Evolutionary conservation across 768 basidiomycete genomes (phyloP), one percentile per base, ranked within the genome.

Genomic region (Rhodotorula sphaerocarpa): DNA sequence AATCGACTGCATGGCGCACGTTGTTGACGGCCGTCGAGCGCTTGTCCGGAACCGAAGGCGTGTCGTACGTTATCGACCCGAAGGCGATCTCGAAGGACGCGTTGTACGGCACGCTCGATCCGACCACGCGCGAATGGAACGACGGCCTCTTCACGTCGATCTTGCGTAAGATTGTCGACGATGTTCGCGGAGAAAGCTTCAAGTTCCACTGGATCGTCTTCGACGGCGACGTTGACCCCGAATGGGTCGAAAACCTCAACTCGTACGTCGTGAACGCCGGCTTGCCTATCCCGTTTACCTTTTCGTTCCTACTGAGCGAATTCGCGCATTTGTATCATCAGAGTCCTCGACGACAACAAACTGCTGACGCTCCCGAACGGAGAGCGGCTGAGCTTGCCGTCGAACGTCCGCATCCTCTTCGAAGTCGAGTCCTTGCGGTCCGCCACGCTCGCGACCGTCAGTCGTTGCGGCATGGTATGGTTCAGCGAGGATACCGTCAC

Each of bases 401-500:
- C 90, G 5, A 97, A 97, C 73, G 91, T 99, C 28, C 86, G 95
- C 57, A 92, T 99, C 75, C 93, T 99, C 90, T 97, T 99, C 74
- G 95, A 99, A 75, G 95, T 97, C 59, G 95, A 97, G 74, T 90
- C 95, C 75, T 82, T 99, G 69, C 87, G 85, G 71, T 99, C 93
- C 75, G 95, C 95, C 0, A 99, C 95, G 6, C 84, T 87, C 57
- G 95, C 95, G 21, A 99, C 95, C 31, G 95, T 99, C 80, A 95
- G 90, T 83, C 92, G 95, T 59, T 99, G 95, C 73, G 95, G 95
- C 74, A 99, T 99, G 95, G 93, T 99, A 71, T 99, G 95, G 95
- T 99, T 99, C 79, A 96, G 91, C 74, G 91, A 96, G 61, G 91
- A 96, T 67, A 84, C 95, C 51, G 84, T 99, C 31, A 86, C 89